Conservation (phyloP, 441 rosid species). For the Rhodomyrtus psidioides region DNA sequence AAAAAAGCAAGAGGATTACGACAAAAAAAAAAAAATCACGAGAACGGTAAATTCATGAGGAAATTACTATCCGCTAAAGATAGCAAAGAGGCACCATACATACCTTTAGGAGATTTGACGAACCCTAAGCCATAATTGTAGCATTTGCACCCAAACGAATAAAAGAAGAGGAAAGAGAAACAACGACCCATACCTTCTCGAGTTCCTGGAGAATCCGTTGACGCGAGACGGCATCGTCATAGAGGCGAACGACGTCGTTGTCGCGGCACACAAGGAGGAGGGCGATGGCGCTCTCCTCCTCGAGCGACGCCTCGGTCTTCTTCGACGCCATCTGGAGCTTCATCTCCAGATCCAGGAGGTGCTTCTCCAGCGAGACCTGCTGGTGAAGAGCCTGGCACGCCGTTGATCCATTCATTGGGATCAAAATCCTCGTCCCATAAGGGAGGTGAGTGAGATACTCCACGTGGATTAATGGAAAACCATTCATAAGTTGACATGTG, state of each 20-base stretch:
- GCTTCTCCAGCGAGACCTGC: conserved; percentile 81
- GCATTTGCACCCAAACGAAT: neutral
- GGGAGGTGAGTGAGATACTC: conserved; percentile 10
- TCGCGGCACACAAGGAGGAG: conserved; percentile 96
- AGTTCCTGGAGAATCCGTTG: conserved; percentile 88
- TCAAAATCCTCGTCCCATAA: conserved; percentile 95
- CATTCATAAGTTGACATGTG: too few species aligned
- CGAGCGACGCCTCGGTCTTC: conserved; percentile 87
- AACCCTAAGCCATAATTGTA: neutral
- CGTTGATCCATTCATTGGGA: conserved; percentile 93
- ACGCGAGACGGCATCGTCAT: conserved; percentile 85
- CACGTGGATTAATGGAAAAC: too few species aligned
- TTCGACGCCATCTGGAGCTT: conserved; percentile 97
- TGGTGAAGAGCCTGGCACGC: conserved; percentile 77
- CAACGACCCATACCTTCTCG: conserved; percentile 45
- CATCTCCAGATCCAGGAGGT: conserved; percentile 95
- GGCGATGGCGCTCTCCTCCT: conserved; percentile 82
- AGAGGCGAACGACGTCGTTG: conserved; percentile 83
- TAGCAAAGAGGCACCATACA: neutral
- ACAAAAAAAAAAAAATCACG: neutral
- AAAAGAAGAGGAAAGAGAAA: neutral
- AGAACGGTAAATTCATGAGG: neutral
- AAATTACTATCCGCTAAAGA: neutral
- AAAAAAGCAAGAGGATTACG: neutral
- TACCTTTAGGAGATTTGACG: neutral